Percentiles rank a stretch among this genome's conserved stretches.
phyloP scores from a whole-genome alignment of 345 rosid genomes.

The Citrus sinensis region DVS_A1.0 CM039163.1:47589001-47589500 shows the following conservation, averaged over 20 bases:
- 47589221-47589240: conserved; percentile 69
- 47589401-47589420: conserved; percentile 97
- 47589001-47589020: background rate
- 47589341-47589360: conserved; percentile 13
- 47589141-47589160: conserved; percentile 98
- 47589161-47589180: conserved; percentile 97
- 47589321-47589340: conserved; percentile 3
- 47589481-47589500: conserved; percentile 84
- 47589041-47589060: background rate
- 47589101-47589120: background rate
- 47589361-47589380: conserved; percentile 65
- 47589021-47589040: background rate
- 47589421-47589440: conserved; percentile 71
- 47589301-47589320: background rate
- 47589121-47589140: conserved; percentile 35
- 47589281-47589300: background rate
- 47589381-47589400: conserved; percentile 94
- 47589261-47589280: conserved; percentile 65
- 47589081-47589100: background rate
- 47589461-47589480: conserved; percentile 93
- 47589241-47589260: conserved; percentile 71
- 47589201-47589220: conserved; percentile 67
- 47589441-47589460: conserved; percentile 88
- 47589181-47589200: conserved; percentile 82
- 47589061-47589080: background rate